phyloP scores from a whole-genome alignment of 495 filamentous ascomycete genomes.

The Chaetomium cochliodes region DNA sequence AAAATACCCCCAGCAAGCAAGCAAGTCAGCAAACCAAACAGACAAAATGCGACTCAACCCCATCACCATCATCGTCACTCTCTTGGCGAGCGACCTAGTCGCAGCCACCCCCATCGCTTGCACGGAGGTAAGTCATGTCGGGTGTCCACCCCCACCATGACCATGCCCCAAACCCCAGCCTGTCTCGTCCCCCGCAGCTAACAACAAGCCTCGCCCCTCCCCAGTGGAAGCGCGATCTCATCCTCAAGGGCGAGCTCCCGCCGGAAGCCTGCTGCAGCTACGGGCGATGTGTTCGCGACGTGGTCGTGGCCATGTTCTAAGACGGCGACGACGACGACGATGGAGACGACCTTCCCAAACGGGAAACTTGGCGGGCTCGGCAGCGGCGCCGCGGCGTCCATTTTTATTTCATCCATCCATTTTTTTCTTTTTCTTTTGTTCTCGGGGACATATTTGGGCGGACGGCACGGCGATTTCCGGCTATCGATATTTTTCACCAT shows the following conservation, averaged over 20 bases:
- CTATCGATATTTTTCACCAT: neutral
- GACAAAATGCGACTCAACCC: neutral
- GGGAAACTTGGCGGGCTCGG: too few species aligned
- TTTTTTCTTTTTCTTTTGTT: too few species aligned
- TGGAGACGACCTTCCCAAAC: too few species aligned
- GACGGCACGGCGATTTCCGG: neutral
- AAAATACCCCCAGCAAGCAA: neutral
- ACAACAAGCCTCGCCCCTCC: conserved; percentile 23
- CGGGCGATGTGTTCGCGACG: conserved; percentile 47
- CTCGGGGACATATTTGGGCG: too few species aligned
- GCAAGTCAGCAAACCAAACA: neutral
- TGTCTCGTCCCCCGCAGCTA: neutral
- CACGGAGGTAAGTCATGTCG: conserved; percentile 38
- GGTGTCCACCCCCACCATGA: too few species aligned
- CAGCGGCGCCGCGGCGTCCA: too few species aligned
- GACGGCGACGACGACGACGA: too few species aligned
- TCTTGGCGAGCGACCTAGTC: conserved; percentile 24
- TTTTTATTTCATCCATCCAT: too few species aligned
- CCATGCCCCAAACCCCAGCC: neutral
- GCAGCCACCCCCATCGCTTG: conserved; percentile 38
- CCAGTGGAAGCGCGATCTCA: conserved; percentile 49
- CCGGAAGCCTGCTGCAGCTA: conserved; percentile 52
- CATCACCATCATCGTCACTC: conserved; percentile 22
- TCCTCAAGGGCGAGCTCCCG: conserved; percentile 45
- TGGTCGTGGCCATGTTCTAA: conserved; percentile 44